Conservation (phyloP, 1,284 basidiomycete species). For the Phellopilus nigrolimitatus region DNA sequence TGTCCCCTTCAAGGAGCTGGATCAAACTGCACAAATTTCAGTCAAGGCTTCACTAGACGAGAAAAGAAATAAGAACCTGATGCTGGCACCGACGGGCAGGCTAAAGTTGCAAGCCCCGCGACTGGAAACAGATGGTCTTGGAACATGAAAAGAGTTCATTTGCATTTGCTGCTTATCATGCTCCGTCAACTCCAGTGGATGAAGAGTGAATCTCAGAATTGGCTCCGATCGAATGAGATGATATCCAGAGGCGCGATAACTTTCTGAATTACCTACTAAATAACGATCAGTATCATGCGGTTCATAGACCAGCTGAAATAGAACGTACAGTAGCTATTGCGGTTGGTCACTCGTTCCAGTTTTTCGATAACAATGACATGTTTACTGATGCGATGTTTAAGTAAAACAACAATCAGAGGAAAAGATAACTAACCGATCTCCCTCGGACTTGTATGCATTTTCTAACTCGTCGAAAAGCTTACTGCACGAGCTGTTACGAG, state of each 20-base stretch:
- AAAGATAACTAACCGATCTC: background rate
- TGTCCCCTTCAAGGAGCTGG: constrained; percentile 34
- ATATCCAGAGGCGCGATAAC: background rate
- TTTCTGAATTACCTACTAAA: constrained; percentile 14
- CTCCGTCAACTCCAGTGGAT: constrained; percentile 35
- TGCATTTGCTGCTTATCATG: constrained; percentile 40
- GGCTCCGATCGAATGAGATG: constrained; percentile 25
- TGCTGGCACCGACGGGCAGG: constrained; percentile 27
- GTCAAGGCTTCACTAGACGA: background rate
- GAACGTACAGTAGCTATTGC: background rate
- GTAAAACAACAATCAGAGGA: background rate
- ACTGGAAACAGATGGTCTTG: constrained; percentile 30
- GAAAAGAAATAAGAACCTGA: constrained; percentile 1
- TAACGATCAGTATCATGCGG: background rate
- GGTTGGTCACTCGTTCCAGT: background rate
- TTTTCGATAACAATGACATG: constrained; percentile 1
- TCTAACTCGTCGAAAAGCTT: constrained; percentile 5
- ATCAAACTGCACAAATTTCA: constrained; percentile 30
- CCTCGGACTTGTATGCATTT: background rate
- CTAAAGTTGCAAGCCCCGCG: constrained; percentile 30
- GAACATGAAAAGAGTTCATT: constrained; percentile 34
- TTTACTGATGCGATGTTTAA: background rate
- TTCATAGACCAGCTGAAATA: background rate
- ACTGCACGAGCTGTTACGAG: background rate
- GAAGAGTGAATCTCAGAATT: constrained; percentile 32